Base-by-base conservation (phyloP, 495 filamentous ascomycete species). In the Neurospora sp. region DNA sequence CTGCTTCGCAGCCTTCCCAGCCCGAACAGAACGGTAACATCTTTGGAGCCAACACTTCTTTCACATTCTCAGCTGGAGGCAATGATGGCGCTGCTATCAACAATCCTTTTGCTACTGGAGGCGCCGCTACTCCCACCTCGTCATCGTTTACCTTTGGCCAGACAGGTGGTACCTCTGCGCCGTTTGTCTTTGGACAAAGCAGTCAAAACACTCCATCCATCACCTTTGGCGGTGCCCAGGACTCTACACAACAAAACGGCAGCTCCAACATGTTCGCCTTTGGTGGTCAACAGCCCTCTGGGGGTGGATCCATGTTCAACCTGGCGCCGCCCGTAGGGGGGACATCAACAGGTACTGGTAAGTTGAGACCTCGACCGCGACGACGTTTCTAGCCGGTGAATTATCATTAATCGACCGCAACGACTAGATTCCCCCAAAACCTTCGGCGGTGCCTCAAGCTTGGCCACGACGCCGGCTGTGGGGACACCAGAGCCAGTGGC, bases 401-500 rank as follows among this genome's bases (percentile, higher is more conserved):
- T 35, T 22, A 69, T 76, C 71, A 73, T 76, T 79, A 78, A 80
- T 72, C 20, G 39, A 39, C 41, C 18, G 4, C 38, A 40, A 65
- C 20, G 7, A 69, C 22, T 71, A 86, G 85, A 79, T 77, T 82
- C 83, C 59, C 83, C 85, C 65, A 85, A 80, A 72, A 81, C 80
- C 35, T 81, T 86, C 71, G 84, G 84, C 68, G 83, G 81, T 27
- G 84, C 84, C 42, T 86, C 85, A 61, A 86, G 85, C 70, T 80
- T 89, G 73, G 87, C 85, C 6, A 85, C 85, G 22, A 88, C 89
- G 53, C 88, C 88, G 27, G 85, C 86, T n/a, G 85, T 85, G 42
- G 87, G 88, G n/a, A 88, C 89, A 16, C 89, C 89, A 3, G 89
- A 89, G 75, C 82, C 85, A 65, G 53, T 65, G 45, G 83, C 85